These are phyloP conservation scores for Rubroshorea leprosula DNA, from an alignment of 345 rosid species.

Conservation along the genomic window DNA sequence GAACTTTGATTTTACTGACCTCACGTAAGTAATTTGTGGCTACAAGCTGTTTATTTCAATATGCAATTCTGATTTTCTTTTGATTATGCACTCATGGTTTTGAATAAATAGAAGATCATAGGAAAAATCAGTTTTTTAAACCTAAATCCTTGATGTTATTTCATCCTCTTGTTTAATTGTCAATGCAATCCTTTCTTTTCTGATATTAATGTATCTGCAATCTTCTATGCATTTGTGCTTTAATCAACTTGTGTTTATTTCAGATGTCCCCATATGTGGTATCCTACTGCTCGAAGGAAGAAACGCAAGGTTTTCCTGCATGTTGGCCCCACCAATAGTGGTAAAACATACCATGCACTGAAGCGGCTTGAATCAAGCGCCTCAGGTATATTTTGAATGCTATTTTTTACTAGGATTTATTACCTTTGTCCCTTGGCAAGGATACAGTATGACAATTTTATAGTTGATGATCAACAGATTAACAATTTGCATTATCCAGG, in stretches of 20 bases:
- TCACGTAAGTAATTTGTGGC: slow-evolving; percentile 49
- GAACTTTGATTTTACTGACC: slow-evolving; percentile 65
- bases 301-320: slow-evolving; percentile 75
- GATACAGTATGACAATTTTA: not conserved
- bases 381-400: slow-evolving; percentile 53
- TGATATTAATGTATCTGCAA: slow-evolving; percentile 7
- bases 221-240: not conserved
- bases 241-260: slow-evolving; percentile 12
- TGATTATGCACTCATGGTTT: not conserved
- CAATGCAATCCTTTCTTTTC: not conserved
- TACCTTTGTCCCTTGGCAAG: not conserved
- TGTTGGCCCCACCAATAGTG: slow-evolving; percentile 94
- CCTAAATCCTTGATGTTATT: not conserved
- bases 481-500: slow-evolving; percentile 37
- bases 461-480: not conserved
- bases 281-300: slow-evolving; percentile 74
- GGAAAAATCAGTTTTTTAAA: not conserved
- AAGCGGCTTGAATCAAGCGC: slow-evolving; percentile 66
- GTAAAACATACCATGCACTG: slow-evolving; percentile 79
- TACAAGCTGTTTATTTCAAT: not conserved
- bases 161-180: not conserved
- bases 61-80: not conserved
- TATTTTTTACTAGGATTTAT: slow-evolving; percentile 1
- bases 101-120: not conserved
- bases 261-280: slow-evolving; percentile 87